phyloP scores from a whole-genome alignment of 2,329 filamentous ascomycete genomes.

The Exutisphaerella laricina region DNA sequence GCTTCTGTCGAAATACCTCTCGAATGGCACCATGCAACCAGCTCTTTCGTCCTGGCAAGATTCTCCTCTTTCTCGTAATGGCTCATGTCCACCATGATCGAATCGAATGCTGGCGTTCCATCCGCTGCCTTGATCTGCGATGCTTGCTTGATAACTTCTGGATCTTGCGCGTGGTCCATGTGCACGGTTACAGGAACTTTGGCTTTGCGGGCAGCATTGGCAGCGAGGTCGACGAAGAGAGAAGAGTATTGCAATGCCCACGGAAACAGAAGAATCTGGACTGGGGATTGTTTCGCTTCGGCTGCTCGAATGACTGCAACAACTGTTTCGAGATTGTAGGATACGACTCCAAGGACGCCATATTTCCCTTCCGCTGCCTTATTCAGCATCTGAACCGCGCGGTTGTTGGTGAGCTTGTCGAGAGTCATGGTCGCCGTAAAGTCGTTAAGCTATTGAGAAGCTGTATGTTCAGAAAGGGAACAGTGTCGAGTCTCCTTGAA shows the following conservation, averaged over 20 bases:
- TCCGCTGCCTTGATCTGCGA: slow-evolving; percentile 31
- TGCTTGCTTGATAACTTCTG: slow-evolving; percentile 32
- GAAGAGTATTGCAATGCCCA: slow-evolving; percentile 66
- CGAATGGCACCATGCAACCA: slow-evolving; percentile 59
- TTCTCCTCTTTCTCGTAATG: slow-evolving; percentile 68
- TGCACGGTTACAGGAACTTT: slow-evolving; percentile 42
- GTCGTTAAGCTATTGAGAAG: background rate
- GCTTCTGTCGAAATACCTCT: slow-evolving; percentile 64
- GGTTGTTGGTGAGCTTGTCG: slow-evolving; percentile 25
- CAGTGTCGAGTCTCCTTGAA: background rate
- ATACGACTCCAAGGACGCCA: slow-evolving; percentile 32
- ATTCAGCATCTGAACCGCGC: slow-evolving; percentile 31
- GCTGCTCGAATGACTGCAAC: slow-evolving; percentile 64
- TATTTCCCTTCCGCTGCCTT: slow-evolving; percentile 32
- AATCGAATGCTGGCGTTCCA: slow-evolving; percentile 53
- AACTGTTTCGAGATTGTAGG: slow-evolving; percentile 59
- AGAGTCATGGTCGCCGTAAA: slow-evolving; percentile 17
- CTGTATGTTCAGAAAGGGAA: background rate
- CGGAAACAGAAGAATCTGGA: slow-evolving; percentile 68
- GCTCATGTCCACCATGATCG: slow-evolving; percentile 73
- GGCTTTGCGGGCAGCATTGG: slow-evolving; percentile 40
- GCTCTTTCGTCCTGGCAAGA: slow-evolving; percentile 56
- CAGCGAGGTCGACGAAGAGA: slow-evolving; percentile 42
- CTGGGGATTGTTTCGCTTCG: slow-evolving; percentile 59
- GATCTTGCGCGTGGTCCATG: slow-evolving; percentile 45